Evolutionary conservation across 1,139 yeast species (phyloP).

Genomic region (Arxiozyma heterogenica): DNA sequence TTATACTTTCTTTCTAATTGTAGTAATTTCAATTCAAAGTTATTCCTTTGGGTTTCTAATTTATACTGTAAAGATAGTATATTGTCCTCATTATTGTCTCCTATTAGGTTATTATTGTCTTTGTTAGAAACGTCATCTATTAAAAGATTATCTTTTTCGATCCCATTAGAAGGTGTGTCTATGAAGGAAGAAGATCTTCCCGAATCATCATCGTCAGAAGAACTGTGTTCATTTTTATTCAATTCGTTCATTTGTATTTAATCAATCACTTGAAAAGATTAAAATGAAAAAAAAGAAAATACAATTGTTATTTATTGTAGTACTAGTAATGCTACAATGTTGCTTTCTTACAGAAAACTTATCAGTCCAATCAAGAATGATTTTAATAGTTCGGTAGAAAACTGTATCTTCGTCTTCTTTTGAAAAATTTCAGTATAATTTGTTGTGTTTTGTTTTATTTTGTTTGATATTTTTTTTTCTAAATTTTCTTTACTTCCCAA

Average conservation of each 20-base stretch:
- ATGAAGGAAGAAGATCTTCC: conserved; percentile 42
- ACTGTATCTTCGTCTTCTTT: not conserved
- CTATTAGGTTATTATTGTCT: not conserved
- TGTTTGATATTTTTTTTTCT: too few relatives aligned
- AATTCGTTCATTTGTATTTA: conserved; percentile 1
- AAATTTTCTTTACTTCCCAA: not conserved
- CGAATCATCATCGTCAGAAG: not conserved
- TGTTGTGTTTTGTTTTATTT: too few relatives aligned
- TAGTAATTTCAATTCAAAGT: conserved; percentile 23
- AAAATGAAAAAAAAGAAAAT: not conserved
- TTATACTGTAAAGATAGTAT: conserved; percentile 20
- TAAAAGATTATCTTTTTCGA: not conserved
- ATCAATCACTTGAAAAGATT: not conserved
- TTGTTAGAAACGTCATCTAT: not conserved
- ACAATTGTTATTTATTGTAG: not conserved
- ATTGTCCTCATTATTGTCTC: conserved; percentile 11
- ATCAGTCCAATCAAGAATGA: too few relatives aligned
- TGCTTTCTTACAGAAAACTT: too few relatives aligned
- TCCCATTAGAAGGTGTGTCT: conserved; percentile 31
- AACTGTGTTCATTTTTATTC: not conserved
- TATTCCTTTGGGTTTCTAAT: conserved; percentile 22
- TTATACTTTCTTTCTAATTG: conserved; percentile 20
- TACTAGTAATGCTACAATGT: too few relatives aligned
- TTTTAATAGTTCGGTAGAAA: too few relatives aligned
- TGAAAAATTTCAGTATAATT: too few relatives aligned